These are phyloP conservation scores for Posidonia australis DNA, from an alignment of 106 monocot species.

Conservation along the genomic window DNA sequence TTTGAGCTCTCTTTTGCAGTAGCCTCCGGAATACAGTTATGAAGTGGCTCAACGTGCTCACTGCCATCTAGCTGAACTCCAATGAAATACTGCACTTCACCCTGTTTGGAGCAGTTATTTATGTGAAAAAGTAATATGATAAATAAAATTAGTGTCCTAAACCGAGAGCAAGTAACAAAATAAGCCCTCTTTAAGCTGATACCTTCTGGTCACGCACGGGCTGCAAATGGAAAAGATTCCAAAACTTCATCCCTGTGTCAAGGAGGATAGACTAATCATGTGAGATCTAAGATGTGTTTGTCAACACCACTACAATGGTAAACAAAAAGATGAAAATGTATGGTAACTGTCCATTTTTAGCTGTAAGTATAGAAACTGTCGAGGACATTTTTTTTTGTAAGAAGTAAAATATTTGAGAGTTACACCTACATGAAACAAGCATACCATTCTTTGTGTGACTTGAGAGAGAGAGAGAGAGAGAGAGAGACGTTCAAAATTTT, in stretches of 20 bases:
- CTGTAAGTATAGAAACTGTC: too few relatives aligned
- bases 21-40: constrained; percentile 68
- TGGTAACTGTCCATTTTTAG: too few relatives aligned
- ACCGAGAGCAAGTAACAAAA: neutral
- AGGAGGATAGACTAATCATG: neutral
- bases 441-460: too few relatives aligned
- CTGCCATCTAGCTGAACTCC: constrained; percentile 98
- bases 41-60: constrained; percentile 71
- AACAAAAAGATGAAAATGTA: too few relatives aligned
- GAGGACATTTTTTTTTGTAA: too few relatives aligned
- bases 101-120: constrained; percentile 35
- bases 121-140: neutral
- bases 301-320: too few relatives aligned
- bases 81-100: constrained; percentile 97
- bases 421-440: too few relatives aligned
- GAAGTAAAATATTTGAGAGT: too few relatives aligned
- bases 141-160: neutral
- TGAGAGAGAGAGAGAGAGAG: too few relatives aligned
- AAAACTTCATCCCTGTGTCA: constrained; percentile 78
- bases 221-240: constrained; percentile 98
- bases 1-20: constrained; percentile 61
- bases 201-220: constrained; percentile 99
- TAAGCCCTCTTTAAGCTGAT: constrained; percentile 4
- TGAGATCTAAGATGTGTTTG: too few relatives aligned
- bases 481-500: too few relatives aligned